Evolutionary conservation across 805 yeast species (phyloP).

Genomic region (Nakazawaea ernobii): DNA sequence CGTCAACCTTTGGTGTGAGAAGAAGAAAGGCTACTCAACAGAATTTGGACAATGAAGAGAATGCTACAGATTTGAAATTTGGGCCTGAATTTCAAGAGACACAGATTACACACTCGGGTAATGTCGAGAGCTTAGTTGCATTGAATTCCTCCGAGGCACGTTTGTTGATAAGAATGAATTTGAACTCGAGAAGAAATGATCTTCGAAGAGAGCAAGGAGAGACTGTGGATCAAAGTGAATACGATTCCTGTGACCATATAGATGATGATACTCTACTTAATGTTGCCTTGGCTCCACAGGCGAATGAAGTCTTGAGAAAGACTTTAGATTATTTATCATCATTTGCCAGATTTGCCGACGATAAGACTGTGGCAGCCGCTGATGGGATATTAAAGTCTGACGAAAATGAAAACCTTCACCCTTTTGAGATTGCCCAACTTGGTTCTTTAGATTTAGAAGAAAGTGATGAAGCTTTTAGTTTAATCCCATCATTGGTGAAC

Average conservation of each 20-base stretch:
- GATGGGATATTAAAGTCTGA: conserved; percentile 74
- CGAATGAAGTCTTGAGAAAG: conserved; percentile 85
- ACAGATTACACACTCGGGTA: conserved; percentile 79
- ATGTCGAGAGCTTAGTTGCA: conserved; percentile 70
- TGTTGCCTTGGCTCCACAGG: conserved; percentile 60
- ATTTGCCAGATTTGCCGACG: conserved; percentile 87
- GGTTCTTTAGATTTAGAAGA: conserved; percentile 89
- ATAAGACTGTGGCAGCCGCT: conserved; percentile 89
- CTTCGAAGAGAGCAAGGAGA: conserved; percentile 27
- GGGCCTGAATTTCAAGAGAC: conserved; percentile 89
- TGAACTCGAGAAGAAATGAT: conserved; percentile 56
- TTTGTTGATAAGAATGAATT: conserved; percentile 82
- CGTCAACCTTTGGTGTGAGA: conserved; percentile 80
- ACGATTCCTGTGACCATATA: conserved; percentile 27
- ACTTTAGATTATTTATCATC: conserved; percentile 81
- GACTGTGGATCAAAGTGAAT: conserved; percentile 23
- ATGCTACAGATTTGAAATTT: conserved; percentile 77
- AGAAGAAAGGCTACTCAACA: conserved; percentile 54
- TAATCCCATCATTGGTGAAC: conserved; percentile 74
- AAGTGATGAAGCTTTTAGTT: conserved; percentile 91
- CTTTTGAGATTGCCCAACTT: conserved; percentile 90
- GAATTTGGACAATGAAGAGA: conserved; percentile 82
- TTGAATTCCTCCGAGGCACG: conserved; percentile 88
- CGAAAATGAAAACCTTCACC: conserved; percentile 77
- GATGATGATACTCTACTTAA: conserved; percentile 45